Evolutionary conservation across 2,329 filamentous ascomycete genomes (phyloP).

Genomic region (Sarocladiaceae sp.): DNA sequence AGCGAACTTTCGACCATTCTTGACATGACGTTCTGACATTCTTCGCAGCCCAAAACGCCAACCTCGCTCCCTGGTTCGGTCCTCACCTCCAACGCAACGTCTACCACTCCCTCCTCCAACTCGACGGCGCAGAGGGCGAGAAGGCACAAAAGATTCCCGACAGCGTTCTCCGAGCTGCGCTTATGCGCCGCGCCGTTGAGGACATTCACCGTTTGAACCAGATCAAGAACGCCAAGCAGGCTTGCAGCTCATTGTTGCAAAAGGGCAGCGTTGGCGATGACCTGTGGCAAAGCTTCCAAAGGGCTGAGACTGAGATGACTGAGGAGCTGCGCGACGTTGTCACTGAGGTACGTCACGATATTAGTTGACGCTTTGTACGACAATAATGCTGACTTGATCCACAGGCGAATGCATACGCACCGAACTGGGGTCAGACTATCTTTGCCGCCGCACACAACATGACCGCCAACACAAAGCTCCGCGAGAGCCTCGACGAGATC

Average conservation of each 20-base stretch:
- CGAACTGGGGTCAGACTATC: conserved; percentile 89
- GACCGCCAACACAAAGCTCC: conserved; percentile 74
- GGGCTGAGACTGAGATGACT: conserved; percentile 97
- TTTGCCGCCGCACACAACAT: conserved; percentile 99
- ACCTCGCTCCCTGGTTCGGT: conserved; percentile 91
- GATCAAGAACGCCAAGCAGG: conserved; percentile 83
- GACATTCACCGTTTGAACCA: conserved; percentile 91
- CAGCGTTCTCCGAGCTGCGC: conserved; percentile 79
- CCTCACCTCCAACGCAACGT: conserved; percentile 88
- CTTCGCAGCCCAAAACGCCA: conserved; percentile 65
- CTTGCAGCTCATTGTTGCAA: conserved; percentile 77
- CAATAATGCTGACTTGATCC: conserved; percentile 8
- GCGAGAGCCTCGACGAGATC: conserved; percentile 70
- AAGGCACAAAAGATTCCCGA: conserved; percentile 73
- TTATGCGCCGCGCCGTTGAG: conserved; percentile 84
- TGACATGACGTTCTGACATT: not conserved
- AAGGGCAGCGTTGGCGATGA: conserved; percentile 94
- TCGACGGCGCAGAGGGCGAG: conserved; percentile 47
- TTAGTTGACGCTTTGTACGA: conserved; percentile 3
- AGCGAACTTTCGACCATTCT: too few relatives aligned
- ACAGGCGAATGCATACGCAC: conserved; percentile 84
- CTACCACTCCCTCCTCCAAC: conserved; percentile 87
- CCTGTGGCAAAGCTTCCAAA: conserved; percentile 85
- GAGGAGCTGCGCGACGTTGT: conserved; percentile 93
- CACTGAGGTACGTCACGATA: conserved; percentile 59